Percentiles rank a stretch among this genome's conserved stretches.
Conservation (phyloP, 1,139 yeast genomes). For the Suhomyces maxii region DNA sequence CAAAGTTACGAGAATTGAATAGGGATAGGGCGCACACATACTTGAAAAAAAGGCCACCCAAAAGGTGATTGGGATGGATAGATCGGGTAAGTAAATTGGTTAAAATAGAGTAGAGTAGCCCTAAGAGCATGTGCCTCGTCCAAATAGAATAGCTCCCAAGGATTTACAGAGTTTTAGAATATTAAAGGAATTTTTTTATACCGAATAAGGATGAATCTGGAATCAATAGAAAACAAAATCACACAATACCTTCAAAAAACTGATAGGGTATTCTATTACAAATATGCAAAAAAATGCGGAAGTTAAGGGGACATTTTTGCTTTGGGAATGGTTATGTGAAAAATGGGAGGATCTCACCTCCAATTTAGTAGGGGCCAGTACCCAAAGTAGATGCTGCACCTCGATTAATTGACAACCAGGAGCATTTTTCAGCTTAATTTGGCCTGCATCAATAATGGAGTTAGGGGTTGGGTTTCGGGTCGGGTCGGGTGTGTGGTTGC, state of each 20-base stretch:
- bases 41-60: not conserved
- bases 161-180: not conserved
- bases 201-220: not conserved
- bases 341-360: too few relatives aligned
- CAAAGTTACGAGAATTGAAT: not conserved
- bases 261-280: not conserved
- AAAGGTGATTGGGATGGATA: not conserved
- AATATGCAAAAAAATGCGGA: not conserved
- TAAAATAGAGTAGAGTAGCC: not conserved
- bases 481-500: not conserved
- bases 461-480: too few relatives aligned
- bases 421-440: not conserved
- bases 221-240: not conserved
- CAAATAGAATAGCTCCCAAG: not conserved
- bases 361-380: not conserved
- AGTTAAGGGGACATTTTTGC: not conserved
- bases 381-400: not conserved
- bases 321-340: too few relatives aligned
- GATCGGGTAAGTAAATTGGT: not conserved
- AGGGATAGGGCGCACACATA: not conserved
- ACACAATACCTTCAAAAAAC: not conserved
- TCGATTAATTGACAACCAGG: not conserved
- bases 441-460: too few relatives aligned
- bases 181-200: not conserved
- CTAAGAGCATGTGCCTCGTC: not conserved